Evolutionary conservation across 768 basidiomycete genomes (phyloP), one percentile per base, ranked within the genome.

Genomic region (Mycena rebaudengoi): DNA sequence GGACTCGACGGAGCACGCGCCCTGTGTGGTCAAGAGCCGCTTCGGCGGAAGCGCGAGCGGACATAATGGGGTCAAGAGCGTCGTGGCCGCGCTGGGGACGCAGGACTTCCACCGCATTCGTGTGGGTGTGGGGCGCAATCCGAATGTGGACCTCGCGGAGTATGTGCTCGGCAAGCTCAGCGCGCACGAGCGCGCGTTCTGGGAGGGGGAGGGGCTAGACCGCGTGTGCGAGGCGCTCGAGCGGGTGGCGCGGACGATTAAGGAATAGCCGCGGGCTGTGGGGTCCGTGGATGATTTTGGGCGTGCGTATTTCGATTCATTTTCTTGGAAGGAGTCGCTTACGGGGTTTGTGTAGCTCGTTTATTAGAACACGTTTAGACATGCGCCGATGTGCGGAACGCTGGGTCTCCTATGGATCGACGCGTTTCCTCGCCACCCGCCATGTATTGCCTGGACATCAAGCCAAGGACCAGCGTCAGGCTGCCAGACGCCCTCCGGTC

Each of bases 11-110:
- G 82, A 83, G 0, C 91, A 94, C 73, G 85, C 82, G 57, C 81
- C 83, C 10, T 80, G 80, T 63, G 79, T 75, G 5, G 71, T 94
- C 32, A 87, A 87, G 1, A 80, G 81, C 51, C 25, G 3, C 4
- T 21, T 64, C 29, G 90, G 89, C 16, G 93, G 93, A 44, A 92
- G 91, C 10, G 89, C 92, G 3, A 88, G 90, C 44, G 93, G 93
- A 3, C 93, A 95, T 70, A 95, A 94, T 53, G 93, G 93, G 8
- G 18, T 49, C 28, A 29, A 45, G 44, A 45, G 25, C 28, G 7
- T 30, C 28, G 32, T 30, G n/a, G 18, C 11, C 12, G 28, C 3
- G 5, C 79, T 94, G 5, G 88, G 89, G 2, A 82, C 85, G 7
- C 83, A 88, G 59, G 82, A 80, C 26, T 95, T 95, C 71, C 80